These are phyloP conservation scores for Cicer bijugum DNA, from an alignment of 306 rosid genomes.

Conservation along the genomic window DNA sequence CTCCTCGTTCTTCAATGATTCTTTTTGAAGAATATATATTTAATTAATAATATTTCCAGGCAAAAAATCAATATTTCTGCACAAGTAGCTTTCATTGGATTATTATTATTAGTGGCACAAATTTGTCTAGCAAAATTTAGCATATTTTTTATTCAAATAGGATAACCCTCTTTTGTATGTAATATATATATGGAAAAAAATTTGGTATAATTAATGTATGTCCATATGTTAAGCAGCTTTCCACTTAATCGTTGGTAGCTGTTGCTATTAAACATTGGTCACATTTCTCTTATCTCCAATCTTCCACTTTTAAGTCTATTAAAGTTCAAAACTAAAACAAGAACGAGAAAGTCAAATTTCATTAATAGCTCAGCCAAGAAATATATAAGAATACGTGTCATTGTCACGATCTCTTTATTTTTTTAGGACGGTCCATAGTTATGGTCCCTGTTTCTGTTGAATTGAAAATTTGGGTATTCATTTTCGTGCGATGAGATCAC, in stretches of 20 bases:
- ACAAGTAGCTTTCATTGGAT: constrained; percentile 14
- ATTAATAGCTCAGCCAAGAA: constrained; percentile 14
- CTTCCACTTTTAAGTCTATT: background rate
- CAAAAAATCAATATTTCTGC: background rate
- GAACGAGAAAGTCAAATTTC: constrained; percentile 34
- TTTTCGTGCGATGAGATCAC: no score
- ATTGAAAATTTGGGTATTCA: no score
- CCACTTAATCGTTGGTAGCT: background rate
- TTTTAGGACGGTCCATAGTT: background rate
- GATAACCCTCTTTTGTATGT: background rate
- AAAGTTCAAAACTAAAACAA: background rate
- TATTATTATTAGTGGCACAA: background rate
- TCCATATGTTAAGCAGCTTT: constrained; percentile 4
- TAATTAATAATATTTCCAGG: background rate
- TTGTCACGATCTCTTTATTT: background rate
- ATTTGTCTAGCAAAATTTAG: no score
- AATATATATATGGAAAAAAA: background rate
- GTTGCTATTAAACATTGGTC: constrained; percentile 8
- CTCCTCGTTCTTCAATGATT: background rate
- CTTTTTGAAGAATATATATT: background rate
- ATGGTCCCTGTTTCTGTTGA: no score
- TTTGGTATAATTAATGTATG: background rate
- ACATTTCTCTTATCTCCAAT: background rate
- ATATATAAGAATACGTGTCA: background rate
- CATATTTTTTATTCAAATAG: constrained; percentile 2